Evolutionary conservation across 441 rosid genomes (phyloP).

Genomic region (Jatropha podagrica): DNA sequence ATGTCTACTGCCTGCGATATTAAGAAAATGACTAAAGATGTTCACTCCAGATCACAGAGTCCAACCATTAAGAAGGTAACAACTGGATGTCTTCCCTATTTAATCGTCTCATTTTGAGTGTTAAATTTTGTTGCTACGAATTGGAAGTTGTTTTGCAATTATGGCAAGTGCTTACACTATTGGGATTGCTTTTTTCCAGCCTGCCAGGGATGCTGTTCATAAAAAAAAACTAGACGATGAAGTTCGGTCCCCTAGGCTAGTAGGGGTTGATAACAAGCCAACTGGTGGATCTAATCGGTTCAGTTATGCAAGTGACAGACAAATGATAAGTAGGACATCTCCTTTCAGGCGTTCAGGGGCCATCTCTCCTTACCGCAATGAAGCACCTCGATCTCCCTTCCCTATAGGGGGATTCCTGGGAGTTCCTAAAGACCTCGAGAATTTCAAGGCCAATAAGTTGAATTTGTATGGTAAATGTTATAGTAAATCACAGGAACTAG

Average conservation of each 20-base stretch:
- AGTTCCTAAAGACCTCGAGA: constrained; percentile 52
- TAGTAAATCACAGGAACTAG: constrained; percentile 68
- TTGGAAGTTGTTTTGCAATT: constrained; percentile 5
- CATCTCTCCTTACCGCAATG: constrained; percentile 55
- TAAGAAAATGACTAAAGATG: constrained; percentile 45
- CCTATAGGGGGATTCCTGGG: constrained; percentile 52
- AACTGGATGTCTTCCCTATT: not conserved
- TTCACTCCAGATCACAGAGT: constrained; percentile 41
- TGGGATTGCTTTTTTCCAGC: constrained; percentile 35
- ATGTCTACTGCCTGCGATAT: constrained; percentile 27
- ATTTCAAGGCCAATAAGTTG: constrained; percentile 34
- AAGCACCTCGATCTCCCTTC: constrained; percentile 52
- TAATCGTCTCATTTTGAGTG: not conserved
- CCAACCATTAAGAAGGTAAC: constrained; percentile 55
- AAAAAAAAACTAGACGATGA: constrained; percentile 40
- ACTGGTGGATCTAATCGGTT: constrained; percentile 45
- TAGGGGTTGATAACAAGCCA: constrained; percentile 36
- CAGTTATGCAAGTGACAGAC: constrained; percentile 40
- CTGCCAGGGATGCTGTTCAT: constrained; percentile 40
- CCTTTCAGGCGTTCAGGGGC: constrained; percentile 53
- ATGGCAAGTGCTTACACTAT: not conserved
- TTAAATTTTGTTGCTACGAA: constrained; percentile 15
- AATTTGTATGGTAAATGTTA: constrained; percentile 34
- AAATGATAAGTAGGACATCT: constrained; percentile 39
- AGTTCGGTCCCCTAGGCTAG: constrained; percentile 41